These are phyloP conservation scores for Suillus lakei DNA, from an alignment of 768 basidiomycete genomes.

Conservation along the genomic window DNA sequence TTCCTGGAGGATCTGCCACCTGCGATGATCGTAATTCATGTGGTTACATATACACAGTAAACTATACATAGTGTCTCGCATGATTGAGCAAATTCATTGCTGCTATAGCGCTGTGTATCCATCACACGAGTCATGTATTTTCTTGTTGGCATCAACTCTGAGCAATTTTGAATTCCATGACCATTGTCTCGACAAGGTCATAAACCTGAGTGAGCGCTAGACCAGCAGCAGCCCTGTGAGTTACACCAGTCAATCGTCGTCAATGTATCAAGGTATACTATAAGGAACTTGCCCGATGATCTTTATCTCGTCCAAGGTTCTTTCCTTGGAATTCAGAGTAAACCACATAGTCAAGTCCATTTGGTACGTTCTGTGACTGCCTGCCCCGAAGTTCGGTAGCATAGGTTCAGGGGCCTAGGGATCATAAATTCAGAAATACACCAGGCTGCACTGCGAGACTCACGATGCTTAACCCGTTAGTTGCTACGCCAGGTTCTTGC, in stretches of 20 bases:
- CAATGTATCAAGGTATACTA: background rate
- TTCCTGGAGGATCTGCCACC: no score
- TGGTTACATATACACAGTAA: no score
- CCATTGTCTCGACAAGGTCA: conserved; percentile 30
- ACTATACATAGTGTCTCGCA: no score
- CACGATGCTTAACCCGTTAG: background rate
- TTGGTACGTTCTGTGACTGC: conserved; percentile 43
- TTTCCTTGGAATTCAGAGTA: conserved; percentile 47
- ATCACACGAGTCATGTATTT: no score
- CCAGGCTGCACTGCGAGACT: background rate
- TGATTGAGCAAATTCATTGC: no score
- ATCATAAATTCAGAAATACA: conserved; percentile 10
- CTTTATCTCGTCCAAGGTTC: conserved; percentile 41
- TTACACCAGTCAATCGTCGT: background rate
- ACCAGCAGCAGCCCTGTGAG: conserved; percentile 22
- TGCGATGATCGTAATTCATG: no score
- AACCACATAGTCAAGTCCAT: conserved; percentile 53
- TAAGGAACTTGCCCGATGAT: background rate
- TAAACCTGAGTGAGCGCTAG: conserved; percentile 28
- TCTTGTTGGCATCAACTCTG: background rate
- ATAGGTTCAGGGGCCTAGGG: conserved; percentile 48
- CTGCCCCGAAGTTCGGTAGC: conserved; percentile 52
- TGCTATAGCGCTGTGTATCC: no score
- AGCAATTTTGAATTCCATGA: conserved; percentile 28
- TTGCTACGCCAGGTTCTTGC: conserved; percentile 8